Conservation (phyloP, 1,139 yeast species). For the Nadsonia starkeyi-henricii region DNA sequence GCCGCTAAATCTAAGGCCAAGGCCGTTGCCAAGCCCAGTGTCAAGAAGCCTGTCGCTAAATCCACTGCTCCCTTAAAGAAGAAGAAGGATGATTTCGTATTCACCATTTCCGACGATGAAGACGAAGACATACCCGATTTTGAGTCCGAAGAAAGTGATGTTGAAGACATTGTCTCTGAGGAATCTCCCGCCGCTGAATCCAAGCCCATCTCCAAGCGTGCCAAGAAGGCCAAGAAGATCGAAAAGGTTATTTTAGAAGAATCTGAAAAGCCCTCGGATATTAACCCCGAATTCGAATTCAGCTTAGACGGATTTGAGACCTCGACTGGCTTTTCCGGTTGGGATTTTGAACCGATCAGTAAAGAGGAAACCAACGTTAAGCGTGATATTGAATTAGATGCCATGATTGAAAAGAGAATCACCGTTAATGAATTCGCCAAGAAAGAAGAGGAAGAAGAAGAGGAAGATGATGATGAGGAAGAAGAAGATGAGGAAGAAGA, state of each 20-base stretch:
- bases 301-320: conserved; percentile 48
- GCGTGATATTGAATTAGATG: not conserved
- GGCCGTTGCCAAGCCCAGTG: not conserved
- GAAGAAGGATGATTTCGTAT: not conserved
- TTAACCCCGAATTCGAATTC: conserved; percentile 61
- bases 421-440: conserved; percentile 5
- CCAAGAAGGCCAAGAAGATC: conserved; percentile 3
- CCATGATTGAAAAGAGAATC: conserved; percentile 2
- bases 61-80: not conserved
- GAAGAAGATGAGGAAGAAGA: conserved; percentile 6
- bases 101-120: not conserved
- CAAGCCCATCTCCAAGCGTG: not conserved
- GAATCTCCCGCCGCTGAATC: not conserved
- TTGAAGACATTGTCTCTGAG: conserved; percentile 2
- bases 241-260: conserved; percentile 1
- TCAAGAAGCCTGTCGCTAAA: not conserved
- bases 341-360: conserved; percentile 46
- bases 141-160: not conserved
- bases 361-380: conserved; percentile 1
- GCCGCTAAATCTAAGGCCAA: not conserved
- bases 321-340: conserved; percentile 46
- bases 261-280: conserved; percentile 17
- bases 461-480: conserved; percentile 10
- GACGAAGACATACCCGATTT: not conserved
- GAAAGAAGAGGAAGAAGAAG: conserved; percentile 8